These are phyloP conservation scores for Zygosaccharomyces kombuchaensis DNA, from an alignment of 805 yeast genomes.

Conservation along the genomic window DNA sequence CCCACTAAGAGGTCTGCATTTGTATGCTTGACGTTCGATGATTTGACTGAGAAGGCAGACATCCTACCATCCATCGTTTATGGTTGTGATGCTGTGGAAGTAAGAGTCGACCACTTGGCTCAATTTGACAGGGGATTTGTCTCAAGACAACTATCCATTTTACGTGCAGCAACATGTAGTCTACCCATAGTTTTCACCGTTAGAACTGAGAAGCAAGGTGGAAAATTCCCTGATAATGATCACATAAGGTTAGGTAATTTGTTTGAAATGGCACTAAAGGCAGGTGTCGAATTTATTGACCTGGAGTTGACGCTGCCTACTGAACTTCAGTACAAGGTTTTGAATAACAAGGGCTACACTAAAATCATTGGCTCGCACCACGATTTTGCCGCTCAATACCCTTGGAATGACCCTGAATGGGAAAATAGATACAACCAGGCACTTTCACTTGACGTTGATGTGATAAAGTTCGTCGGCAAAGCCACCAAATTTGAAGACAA, in stretches of 20 bases:
- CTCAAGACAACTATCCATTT: conserved; percentile 63
- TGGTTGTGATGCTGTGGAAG: conserved; percentile 80
- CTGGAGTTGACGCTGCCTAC: conserved; percentile 69
- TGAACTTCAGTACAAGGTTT: conserved; percentile 47
- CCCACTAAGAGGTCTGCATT: conserved; percentile 53
- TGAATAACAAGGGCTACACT: conserved; percentile 54
- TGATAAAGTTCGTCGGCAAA: conserved; percentile 78
- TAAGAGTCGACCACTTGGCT: conserved; percentile 69
- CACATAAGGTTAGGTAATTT: conserved; percentile 46
- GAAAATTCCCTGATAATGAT: conserved; percentile 64
- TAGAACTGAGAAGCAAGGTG: conserved; percentile 78
- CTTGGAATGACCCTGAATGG: conserved; percentile 74
- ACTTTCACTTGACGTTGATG: conserved; percentile 57
- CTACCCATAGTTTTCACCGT: conserved; percentile 81
- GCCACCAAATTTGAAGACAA: conserved; percentile 68
- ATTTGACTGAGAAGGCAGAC: conserved; percentile 44
- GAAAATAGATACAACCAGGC: conserved; percentile 67
- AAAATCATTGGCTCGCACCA: conserved; percentile 80
- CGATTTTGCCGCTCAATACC: conserved; percentile 57
- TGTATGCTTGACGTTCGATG: conserved; percentile 67
- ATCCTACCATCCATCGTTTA: conserved; percentile 49
- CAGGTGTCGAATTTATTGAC: conserved; percentile 79
- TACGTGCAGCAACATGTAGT: conserved; percentile 56
- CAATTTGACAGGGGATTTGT: conserved; percentile 52
- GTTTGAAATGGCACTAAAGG: conserved; percentile 58